These are phyloP conservation scores for Zasmidium citrigriseum DNA, from an alignment of 2,329 filamentous ascomycete genomes.

Conservation along the genomic window DNA sequence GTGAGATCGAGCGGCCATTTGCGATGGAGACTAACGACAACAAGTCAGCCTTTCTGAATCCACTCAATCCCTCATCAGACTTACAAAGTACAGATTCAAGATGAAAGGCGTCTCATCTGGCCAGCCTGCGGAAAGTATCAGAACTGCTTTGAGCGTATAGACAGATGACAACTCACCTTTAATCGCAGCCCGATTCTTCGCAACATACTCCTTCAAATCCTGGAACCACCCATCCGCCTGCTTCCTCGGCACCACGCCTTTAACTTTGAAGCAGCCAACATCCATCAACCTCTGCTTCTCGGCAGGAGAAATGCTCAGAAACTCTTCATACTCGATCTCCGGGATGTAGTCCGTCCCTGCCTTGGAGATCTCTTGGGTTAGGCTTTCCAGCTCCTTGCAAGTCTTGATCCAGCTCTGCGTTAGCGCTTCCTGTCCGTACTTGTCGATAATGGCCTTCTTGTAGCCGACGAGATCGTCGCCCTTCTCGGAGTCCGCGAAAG, in stretches of 20 bases:
- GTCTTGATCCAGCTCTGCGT: conserved; percentile 11
- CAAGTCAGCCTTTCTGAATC: not conserved
- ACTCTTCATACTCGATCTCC: conserved; percentile 5
- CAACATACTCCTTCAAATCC: conserved; percentile 10
- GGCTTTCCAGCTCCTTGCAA: conserved; percentile 5
- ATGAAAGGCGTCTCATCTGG: conserved; percentile 14
- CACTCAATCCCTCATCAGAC: not conserved
- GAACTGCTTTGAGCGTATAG: not conserved
- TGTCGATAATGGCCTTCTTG: conserved; percentile 8
- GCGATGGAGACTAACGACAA: conserved; percentile 7
- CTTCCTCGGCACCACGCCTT: conserved; percentile 7
- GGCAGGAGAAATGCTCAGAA: conserved; percentile 3
- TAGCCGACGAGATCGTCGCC: conserved; percentile 9
- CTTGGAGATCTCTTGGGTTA: conserved; percentile 5
- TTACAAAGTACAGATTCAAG: conserved; percentile 10
- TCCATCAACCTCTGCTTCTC: conserved; percentile 9
- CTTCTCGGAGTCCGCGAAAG: conserved; percentile 3
- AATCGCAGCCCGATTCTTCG: conserved; percentile 5
- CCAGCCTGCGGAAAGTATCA: conserved; percentile 1
- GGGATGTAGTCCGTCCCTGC: conserved; percentile 8
- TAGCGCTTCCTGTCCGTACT: conserved; percentile 9
- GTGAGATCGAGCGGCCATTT: conserved; percentile 11
- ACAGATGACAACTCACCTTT: conserved; percentile 1
- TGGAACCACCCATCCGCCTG: conserved; percentile 10
- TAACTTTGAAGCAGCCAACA: conserved; percentile 15